phyloP scores from a whole-genome alignment of 164 flowering plant species.

The Annona cherimola region DNA sequence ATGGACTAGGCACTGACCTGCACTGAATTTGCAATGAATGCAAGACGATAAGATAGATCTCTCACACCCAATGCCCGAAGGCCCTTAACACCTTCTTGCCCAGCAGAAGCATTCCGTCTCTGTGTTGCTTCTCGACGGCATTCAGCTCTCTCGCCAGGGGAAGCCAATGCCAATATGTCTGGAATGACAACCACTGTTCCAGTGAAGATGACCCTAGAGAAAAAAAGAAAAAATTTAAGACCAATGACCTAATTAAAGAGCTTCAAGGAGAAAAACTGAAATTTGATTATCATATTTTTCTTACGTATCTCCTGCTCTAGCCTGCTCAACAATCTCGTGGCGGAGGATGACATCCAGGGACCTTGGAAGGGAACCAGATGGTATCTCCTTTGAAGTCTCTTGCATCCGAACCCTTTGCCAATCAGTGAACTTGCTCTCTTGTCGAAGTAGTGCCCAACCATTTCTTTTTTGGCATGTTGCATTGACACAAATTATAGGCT shows the following conservation, averaged over 20 bases:
- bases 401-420: slow-evolving; percentile 99
- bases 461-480: slow-evolving; percentile 57
- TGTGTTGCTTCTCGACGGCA: slow-evolving; percentile 61
- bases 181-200: slow-evolving; percentile 95
- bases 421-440: slow-evolving; percentile 94
- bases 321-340: slow-evolving; percentile 97
- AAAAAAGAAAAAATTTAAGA: not conserved
- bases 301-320: slow-evolving; percentile 99
- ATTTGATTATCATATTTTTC: slow-evolving; percentile 7
- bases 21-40: slow-evolving; percentile 94
- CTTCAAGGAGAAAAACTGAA: not conserved
- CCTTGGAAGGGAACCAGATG: slow-evolving; percentile 94
- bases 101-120: slow-evolving; percentile 40
- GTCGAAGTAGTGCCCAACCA: slow-evolving; percentile 78
- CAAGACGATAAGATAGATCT: slow-evolving; percentile 90
- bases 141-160: slow-evolving; percentile 97
- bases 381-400: slow-evolving; percentile 95
- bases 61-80: slow-evolving; percentile 93
- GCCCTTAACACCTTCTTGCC: slow-evolving; percentile 82
- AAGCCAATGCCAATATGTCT: slow-evolving; percentile 87
- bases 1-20: slow-evolving; percentile 46
- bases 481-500: slow-evolving; percentile 85
- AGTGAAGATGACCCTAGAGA: slow-evolving; percentile 77
- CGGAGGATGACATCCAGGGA: slow-evolving; percentile 96
- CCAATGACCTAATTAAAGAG: not conserved